Evolutionary conservation across 1,284 basidiomycete genomes (phyloP), one percentile per base, ranked within the genome.

Genomic region (Retiboletus fuscus): DNA sequence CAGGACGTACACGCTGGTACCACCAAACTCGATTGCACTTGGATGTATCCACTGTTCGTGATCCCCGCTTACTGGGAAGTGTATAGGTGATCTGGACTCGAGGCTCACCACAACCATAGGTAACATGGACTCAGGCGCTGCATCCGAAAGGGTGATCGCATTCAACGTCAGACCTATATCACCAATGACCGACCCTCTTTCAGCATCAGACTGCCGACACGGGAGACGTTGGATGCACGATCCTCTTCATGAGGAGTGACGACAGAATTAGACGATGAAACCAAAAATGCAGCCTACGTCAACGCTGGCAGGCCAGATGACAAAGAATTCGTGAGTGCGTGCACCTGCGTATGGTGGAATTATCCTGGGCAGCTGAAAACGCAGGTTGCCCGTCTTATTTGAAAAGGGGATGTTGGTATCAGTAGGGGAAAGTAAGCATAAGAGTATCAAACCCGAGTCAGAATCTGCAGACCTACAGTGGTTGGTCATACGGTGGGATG

Each of bases 161-260:
- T 88, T 88, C 66, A 88, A 62, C 30, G 82, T 83, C 26, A 89
- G 76, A 73, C 87, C 88, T 83, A 78, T 12, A 11, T 24, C 26
- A 58, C 11, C 47, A 44, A 30, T 39, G 11, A 46, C 44, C 20
- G 44, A 20, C 20, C 20, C 6, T 30, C 44, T 34, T 22, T 72
- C 13, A 74, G 53, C 11, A 1, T 24, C 8, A 7, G 15, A 39
- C 34, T 39, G 34, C 34, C 34, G 34, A 39, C 34, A n/a, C 18
- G 1, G 20, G 13, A 24, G 24, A 57, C 47, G 11, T 15, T 10
- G 12, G 15, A 77, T 76, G 67, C 61, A 82, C 80, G 79, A 28
- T 81, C 80, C 43, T 82, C 80, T 18, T 73, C 69, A 63, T 61
- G 34, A n/a, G 70, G 51, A 16, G 15, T 34, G 41, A 51, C 10